Evolutionary conservation across 495 filamentous ascomycete species (phyloP).

Genomic region (Aspergillus egyptiacus): DNA sequence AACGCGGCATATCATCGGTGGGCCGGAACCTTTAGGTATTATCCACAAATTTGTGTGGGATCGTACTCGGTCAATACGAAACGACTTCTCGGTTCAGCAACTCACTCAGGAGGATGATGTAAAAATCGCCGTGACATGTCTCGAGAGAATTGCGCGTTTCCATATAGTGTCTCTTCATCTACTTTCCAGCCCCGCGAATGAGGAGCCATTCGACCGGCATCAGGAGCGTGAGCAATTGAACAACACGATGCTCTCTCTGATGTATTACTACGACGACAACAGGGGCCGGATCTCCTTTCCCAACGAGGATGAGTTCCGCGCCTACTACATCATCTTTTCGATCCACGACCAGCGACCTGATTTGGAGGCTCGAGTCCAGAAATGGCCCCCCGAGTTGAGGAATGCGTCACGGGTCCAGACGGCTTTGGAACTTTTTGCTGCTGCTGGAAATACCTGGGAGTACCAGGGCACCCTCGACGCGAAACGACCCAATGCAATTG

Average conservation of each 20-base stretch:
- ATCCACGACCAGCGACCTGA: slow-evolving; percentile 63
- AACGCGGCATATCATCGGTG: slow-evolving; percentile 63
- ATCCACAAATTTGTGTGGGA: slow-evolving; percentile 93
- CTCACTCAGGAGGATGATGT: slow-evolving; percentile 61
- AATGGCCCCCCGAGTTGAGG: slow-evolving; percentile 56
- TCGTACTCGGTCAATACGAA: slow-evolving; percentile 81
- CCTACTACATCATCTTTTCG: slow-evolving; percentile 83
- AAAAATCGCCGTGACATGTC: slow-evolving; percentile 66
- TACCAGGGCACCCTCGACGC: slow-evolving; percentile 59
- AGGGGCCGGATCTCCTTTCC: slow-evolving; percentile 44
- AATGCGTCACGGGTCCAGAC: slow-evolving; percentile 53
- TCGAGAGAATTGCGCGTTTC: slow-evolving; percentile 86
- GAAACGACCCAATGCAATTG: slow-evolving; percentile 46
- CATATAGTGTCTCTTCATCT: slow-evolving; percentile 86
- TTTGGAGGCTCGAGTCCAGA: slow-evolving; percentile 67
- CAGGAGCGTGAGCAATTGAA: slow-evolving; percentile 92
- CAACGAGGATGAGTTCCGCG: slow-evolving; percentile 86
- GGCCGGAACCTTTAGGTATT: slow-evolving; percentile 54
- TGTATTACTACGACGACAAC: slow-evolving; percentile 82
- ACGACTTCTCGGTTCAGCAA: slow-evolving; percentile 90
- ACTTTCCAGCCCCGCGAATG: slow-evolving; percentile 58
- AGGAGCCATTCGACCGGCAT: slow-evolving; percentile 73
- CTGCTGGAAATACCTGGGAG: slow-evolving; percentile 59
- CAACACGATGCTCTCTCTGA: slow-evolving; percentile 78
- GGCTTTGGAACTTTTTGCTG: slow-evolving; percentile 64